Evolutionary conservation across 2,329 filamentous ascomycete genomes (phyloP), one percentile per base, ranked within the genome.

Genomic region (Cladophialophora immunda): DNA sequence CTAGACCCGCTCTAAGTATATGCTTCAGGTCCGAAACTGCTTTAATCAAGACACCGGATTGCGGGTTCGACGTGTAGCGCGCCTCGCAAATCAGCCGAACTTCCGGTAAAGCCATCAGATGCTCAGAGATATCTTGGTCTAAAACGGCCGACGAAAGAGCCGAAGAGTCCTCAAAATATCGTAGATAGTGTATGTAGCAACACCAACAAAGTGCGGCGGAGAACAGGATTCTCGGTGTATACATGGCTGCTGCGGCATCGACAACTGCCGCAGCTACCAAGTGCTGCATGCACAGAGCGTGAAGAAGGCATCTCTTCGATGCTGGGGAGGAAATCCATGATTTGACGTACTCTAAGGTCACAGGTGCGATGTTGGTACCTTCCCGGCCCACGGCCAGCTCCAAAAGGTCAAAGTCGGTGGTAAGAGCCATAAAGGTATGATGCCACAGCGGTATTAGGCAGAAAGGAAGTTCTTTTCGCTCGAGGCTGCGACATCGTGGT

Each of bases 361-460:
- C 32, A 29, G 45, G 56, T 15, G 71, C 59, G 32, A 69, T 61
- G 4, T 58, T 19, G n/a, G 58, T 50, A 4, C 75, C 75, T 50
- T 75, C 66, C n/a, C 74, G 72, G 5, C 75, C 74, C 11, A 69
- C 58, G 3, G 71, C 69, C 54, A 69, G 65, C 52, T 75, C 75
- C 6, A 75, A 54, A 5, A 71, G 58, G 29, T 75, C 65, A 17
- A 75, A 61, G 36, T 76, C 73, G 2, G 66, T 69, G 36, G 73
- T 66, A 0, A 75, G 22, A 2, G 58, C 62, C 19, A 76, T 74
- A 41, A 70, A 75, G 4, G 72, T 68, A 0, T 70, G 72, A 41
- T 76, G 74, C 74, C 74, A 76, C 15, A 75, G 64, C 6, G 74
- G 70, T 4, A 65, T 67, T 9, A 76, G 66, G 50, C 70, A 68